Base-by-base conservation (phyloP, 176 grass and related monocot genomes). In the Avena atlantica region DNA sequence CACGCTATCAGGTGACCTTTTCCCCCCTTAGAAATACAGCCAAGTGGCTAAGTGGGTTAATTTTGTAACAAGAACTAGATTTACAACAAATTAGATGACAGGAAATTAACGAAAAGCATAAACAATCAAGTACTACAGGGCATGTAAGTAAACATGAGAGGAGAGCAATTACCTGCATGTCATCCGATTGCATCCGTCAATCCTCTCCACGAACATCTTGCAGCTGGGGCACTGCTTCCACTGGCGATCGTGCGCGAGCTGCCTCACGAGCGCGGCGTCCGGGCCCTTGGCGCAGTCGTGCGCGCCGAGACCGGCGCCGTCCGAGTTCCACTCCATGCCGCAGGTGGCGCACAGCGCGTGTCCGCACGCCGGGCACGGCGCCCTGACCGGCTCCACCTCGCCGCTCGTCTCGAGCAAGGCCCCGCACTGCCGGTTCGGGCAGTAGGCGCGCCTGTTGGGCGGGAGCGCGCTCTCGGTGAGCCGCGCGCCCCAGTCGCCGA, bases 201-300 rank as follows among this genome's bases (percentile, higher is more conserved):
- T 63, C 79, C 47, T 90, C 64, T 83, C 89, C 0, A 90, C 79
- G 17, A 78, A 0, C 20, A 52, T 47, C 52, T 44, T 82, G 79
- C 89, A 90, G 0, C 8, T 44, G 0, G 89, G 89, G 84, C 89
- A 90, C 73, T 47, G 53, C 55, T 87, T 82, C 89, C 89, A 86
- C 20, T 1, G 79, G 11, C 31, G 64, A 0, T 87, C 29, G 4
- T 20, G 15, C 1, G 88, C 84, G 42, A 90, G 88, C 52, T 27
- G 49, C 78, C 37, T 27, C 25, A 82, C 2, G 14, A 82, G 62
- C 19, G 0, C 8, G 20, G 40, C 84, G 0, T 25, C 66, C 0
- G 84, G 64, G 17, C 65, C 44, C 70, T 75, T 78, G 0, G 64
- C 1, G 53, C 84, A 90, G 51, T 90, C 84, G 62, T 87, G 89